Conservation (phyloP, 1,284 basidiomycete genomes). For the Ganoderma multipileum region DNA sequence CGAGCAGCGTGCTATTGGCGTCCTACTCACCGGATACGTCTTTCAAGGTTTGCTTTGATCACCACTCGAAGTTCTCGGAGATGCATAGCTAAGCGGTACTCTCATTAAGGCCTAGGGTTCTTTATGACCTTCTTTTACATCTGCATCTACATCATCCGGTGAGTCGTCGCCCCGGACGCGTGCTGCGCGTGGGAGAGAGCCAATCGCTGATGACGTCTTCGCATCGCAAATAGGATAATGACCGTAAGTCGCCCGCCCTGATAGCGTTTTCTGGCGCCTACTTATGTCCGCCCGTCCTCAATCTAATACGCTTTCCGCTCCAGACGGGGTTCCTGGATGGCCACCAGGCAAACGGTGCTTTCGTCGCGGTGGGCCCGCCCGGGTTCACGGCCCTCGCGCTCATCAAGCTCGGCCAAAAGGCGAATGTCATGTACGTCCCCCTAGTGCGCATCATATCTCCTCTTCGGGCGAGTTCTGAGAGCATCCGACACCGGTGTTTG, state of each 20-base stretch:
- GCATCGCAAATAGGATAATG: conserved; percentile 45
- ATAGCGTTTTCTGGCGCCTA: conserved; percentile 9
- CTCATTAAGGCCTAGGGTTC: conserved; percentile 48
- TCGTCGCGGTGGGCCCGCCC: conserved; percentile 55
- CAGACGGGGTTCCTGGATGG: conserved; percentile 58
- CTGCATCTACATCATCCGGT: conserved; percentile 56
- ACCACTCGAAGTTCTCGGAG: conserved; percentile 19
- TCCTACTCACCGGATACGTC: conserved; percentile 53
- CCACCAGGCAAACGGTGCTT: conserved; percentile 57
- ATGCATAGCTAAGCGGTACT: conserved; percentile 14
- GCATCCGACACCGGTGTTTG: conserved; percentile 13
- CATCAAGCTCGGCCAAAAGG: conserved; percentile 51
- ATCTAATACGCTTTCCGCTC: conserved; percentile 1
- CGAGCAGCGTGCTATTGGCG: conserved; percentile 48
- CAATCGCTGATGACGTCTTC: conserved; percentile 15
- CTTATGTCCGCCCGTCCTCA: background rate
- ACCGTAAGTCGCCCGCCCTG: conserved; percentile 40
- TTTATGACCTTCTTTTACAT: conserved; percentile 61
- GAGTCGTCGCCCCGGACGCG: conserved; percentile 25
- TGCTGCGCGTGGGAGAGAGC: conserved; percentile 1
- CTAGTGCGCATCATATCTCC: background rate
- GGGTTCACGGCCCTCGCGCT: conserved; percentile 57
- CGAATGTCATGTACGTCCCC: conserved; percentile 47
- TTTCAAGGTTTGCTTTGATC: conserved; percentile 48
- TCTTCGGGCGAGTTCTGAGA: conserved; percentile 3